phyloP scores from a whole-genome alignment of 352 stramenopile species.

The Globisporangium apiculatum region DNA sequence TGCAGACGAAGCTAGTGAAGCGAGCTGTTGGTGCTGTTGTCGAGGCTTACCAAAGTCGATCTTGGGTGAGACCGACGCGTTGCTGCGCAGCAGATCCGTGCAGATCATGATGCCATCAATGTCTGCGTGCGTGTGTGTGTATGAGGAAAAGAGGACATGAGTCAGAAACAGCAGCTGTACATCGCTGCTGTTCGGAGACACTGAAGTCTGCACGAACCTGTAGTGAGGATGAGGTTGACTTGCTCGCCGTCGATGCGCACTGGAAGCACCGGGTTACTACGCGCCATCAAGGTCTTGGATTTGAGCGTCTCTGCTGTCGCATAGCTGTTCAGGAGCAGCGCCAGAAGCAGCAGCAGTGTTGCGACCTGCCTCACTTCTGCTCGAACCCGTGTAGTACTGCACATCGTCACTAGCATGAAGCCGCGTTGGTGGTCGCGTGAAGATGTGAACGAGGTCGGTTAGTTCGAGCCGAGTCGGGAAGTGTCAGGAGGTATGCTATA shows the following conservation, averaged over 20 bases:
- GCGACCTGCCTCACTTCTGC: too few relatives aligned
- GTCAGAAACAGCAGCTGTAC: too few relatives aligned
- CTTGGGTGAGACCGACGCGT: slow-evolving; percentile 1
- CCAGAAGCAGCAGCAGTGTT: not conserved
- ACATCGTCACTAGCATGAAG: not conserved
- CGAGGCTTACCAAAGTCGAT: slow-evolving; percentile 30
- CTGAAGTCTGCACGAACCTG: slow-evolving; percentile 10
- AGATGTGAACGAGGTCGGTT: not conserved
- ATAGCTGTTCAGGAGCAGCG: not conserved
- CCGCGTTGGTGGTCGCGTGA: not conserved
- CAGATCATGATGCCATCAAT: slow-evolving; percentile 33
- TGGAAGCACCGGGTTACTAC: slow-evolving; percentile 33
- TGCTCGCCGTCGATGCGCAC: slow-evolving; percentile 22
- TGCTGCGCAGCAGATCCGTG: slow-evolving; percentile 14
- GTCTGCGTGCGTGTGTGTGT: slow-evolving; percentile 17
- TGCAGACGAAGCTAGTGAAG: not conserved
- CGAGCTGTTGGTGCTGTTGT: not conserved
- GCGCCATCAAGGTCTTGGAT: slow-evolving; percentile 28
- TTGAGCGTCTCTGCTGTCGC: slow-evolving; percentile 1
- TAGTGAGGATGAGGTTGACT: slow-evolving; percentile 36
- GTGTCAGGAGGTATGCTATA: not conserved
- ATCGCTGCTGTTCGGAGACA: too few relatives aligned
- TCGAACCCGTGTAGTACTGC: not conserved
- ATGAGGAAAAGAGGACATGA: too few relatives aligned
- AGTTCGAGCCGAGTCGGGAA: too few relatives aligned